Evolutionary conservation across 2,329 filamentous ascomycete genomes (phyloP), one percentile per base, ranked within the genome.

Genomic region (Colletotrichum lentis): DNA sequence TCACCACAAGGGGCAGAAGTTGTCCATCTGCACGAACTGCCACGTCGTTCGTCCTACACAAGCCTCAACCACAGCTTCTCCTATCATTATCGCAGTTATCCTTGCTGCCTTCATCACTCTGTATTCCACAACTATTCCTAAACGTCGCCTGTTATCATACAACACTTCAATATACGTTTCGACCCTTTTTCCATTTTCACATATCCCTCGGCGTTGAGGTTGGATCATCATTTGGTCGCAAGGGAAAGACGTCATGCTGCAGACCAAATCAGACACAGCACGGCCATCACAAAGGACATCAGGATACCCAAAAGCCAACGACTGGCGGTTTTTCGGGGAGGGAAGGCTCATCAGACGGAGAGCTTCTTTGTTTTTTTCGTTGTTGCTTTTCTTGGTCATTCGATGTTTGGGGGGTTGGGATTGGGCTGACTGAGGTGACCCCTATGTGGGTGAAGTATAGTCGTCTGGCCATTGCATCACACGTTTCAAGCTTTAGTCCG

Each of bases 261-360:
- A 67, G 59, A 56, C n/a, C 62, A 24, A 59, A 52, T 37, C 41
- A 59, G 44, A 55, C 41, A 52, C 50, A 62, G 62, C 65, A 65
- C 55, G 55, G 44, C 39, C 47, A 39, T 49, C 52, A 64, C 50
- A 50, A 65, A 65, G 55, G 57, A 60, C 39, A 65, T 55, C 46
- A 62, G 65, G 62, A 68, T 68, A 68, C 65, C 62, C 65, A 68
- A 68, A 68, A 56, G 62, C 62, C 65, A 68, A 7, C 22, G 44
- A 59, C 6, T 61, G 65, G 65, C 65, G 43, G 44, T 65, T 60
- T 50, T 60, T 46, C 52, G 49, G 41, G 20, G 35, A 44, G 20
- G 35, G 20, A 53, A 53, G 31, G 20, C 11, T 56, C 37, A 27
- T 46, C 41, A 44, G 41, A 41, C 12, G 52, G 24, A 22, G 24